Evolutionary conservation across 805 yeast genomes (phyloP), one percentile per base, ranked within the genome.

Genomic region (Wickerhamomyces bisporus): DNA sequence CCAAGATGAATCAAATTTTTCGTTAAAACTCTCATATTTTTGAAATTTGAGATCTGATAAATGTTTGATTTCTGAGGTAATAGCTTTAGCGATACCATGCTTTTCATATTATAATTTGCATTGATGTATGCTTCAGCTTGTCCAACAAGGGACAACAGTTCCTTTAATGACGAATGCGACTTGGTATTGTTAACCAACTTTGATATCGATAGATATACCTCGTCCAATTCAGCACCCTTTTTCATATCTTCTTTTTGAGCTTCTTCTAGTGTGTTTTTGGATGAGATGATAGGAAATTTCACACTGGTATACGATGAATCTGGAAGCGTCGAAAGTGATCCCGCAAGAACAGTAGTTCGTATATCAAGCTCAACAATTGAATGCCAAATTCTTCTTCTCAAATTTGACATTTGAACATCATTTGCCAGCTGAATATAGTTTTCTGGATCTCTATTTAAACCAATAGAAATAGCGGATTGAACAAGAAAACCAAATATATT

Each of bases 361-460:
- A 40, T 31, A 34, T 51, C 56, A 9, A 44, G 30, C 2, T 27
- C 27, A 2, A 43, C 44, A 8, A 51, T 43, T 11, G 30, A 30
- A 26, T 38, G 44, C 56, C 56, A 51, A 9, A 51, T 3, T 5
- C 48, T 32, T 38, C 56, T 41, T 42, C 54, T 43, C 16, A 49
- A 17, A 20, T 49, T 46, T 1, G 40, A 31, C 14, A 28, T 41
- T 14, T 15, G 11, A 11, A 33, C 9, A 35, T 45, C 38, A 12
- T 32, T 33, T 2, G 11, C n/a, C 1, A 34, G 36, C 43, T 39
- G 53, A 20, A 33, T 5, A 19, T 45, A 60, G 7, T 42, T 42
- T 13, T 48, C 50, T 0, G 78, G 77, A 31, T 74, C 80, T 35
- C 74, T 53, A 43, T 73, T 60, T 27, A 74, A 48, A 0, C 78